Evolutionary conservation across 225 moss, liverwort and hornwort genomes (phyloP).

Genomic region (Polytrichum commune): DNA sequence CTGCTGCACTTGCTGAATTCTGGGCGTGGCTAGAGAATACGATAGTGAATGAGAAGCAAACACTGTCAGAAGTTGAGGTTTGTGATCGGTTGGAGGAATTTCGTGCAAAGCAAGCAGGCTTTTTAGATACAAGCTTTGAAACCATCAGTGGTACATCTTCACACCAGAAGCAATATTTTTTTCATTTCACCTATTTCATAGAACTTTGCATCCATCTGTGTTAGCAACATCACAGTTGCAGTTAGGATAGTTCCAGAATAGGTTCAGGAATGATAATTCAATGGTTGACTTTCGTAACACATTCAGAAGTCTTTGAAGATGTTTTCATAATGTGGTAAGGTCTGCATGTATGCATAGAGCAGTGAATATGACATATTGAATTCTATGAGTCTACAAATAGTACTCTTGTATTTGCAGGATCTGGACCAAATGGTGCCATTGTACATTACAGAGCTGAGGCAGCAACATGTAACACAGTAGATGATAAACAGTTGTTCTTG

Average conservation of each 20-base stretch:
- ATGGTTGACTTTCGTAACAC: no score
- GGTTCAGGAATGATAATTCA: no score
- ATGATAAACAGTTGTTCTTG: constrained; percentile 68
- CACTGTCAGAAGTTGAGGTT: constrained; percentile 88
- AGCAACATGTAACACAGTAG: constrained; percentile 76
- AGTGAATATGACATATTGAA: background rate
- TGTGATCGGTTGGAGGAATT: constrained; percentile 76
- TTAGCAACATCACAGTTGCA: no score
- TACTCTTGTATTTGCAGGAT: constrained; percentile 43
- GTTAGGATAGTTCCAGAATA: no score
- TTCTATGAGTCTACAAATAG: constrained; percentile 6
- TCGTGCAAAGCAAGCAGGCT: constrained; percentile 89
- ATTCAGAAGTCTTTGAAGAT: no score
- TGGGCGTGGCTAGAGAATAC: constrained; percentile 81
- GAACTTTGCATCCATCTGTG: no score
- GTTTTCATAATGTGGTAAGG: background rate
- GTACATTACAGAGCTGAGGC: constrained; percentile 92
- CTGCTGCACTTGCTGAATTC: constrained; percentile 85
- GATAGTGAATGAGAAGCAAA: constrained; percentile 59
- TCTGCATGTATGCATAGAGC: background rate
- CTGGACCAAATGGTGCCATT: constrained; percentile 95
- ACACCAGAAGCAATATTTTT: no score
- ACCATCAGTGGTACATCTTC: constrained; percentile 76
- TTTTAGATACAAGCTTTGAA: constrained; percentile 94
- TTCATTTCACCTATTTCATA: no score